Evolutionary conservation across 257 asterid genomes (phyloP).

Genomic region (Solanum pimpinellifolium): DNA sequence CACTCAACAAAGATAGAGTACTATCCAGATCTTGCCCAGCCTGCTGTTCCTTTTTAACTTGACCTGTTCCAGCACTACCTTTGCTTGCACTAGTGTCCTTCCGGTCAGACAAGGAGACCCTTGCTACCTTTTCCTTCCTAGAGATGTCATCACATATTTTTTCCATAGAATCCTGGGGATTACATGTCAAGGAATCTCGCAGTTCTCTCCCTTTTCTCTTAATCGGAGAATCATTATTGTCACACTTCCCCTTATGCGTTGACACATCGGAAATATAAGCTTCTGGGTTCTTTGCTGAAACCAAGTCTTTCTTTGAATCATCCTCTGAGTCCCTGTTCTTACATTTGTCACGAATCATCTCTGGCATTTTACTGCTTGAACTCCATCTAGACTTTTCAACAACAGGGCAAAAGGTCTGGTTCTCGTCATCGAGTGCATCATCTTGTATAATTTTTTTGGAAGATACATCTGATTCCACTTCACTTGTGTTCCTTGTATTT

Average conservation of each 20-base stretch:
- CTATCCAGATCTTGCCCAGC: slow-evolving; percentile 22
- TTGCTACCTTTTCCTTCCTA: slow-evolving; percentile 65
- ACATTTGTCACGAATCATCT: slow-evolving; percentile 18
- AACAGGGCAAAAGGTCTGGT: slow-evolving; percentile 31
- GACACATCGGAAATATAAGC: slow-evolving; percentile 29
- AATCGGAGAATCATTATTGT: slow-evolving; percentile 28
- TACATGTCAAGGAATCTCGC: slow-evolving; percentile 8
- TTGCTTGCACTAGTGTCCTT: slow-evolving; percentile 44
- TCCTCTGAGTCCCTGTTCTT: slow-evolving; percentile 9
- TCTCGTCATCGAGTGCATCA: slow-evolving; percentile 38
- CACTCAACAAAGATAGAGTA: slow-evolving; percentile 12
- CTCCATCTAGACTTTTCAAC: slow-evolving; percentile 36
- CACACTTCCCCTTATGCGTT: slow-evolving; percentile 25
- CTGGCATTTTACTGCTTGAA: slow-evolving; percentile 30
- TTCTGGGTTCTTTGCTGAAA: slow-evolving; percentile 19
- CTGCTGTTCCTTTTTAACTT: slow-evolving; percentile 30
- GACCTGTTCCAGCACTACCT: slow-evolving; percentile 19
- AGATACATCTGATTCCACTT: slow-evolving; percentile 38
- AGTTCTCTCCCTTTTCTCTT: slow-evolving; percentile 50
- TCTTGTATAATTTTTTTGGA: slow-evolving; percentile 52
- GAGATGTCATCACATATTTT: slow-evolving; percentile 35
- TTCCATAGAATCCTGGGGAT: slow-evolving; percentile 34
- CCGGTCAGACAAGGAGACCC: slow-evolving; percentile 50
- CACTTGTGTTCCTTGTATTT: slow-evolving; percentile 46
- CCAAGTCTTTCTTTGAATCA: slow-evolving; percentile 35